These are phyloP conservation scores for Phytophthora podocarpi DNA, from an alignment of 352 stramenopile genomes.

Conservation along the genomic window DNA sequence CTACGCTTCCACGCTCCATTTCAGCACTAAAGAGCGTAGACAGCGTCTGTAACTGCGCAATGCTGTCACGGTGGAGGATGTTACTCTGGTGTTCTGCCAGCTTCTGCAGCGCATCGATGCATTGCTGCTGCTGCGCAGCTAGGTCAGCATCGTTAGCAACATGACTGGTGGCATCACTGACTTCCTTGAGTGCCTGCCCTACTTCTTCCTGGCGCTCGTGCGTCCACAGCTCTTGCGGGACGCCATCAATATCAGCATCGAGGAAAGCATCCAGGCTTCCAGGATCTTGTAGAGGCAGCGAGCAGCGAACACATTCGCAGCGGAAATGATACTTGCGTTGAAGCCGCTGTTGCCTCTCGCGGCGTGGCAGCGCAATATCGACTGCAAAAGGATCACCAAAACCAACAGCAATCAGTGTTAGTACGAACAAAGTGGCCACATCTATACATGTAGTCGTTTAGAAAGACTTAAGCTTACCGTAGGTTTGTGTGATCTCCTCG, in stretches of 20 bases:
- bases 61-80: constrained; percentile 50
- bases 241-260: constrained; percentile 54
- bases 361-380: constrained; percentile 57
- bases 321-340: constrained; percentile 68
- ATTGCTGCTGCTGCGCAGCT: constrained; percentile 26
- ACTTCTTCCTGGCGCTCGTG: constrained; percentile 35
- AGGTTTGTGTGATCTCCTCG: constrained; percentile 70
- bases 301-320: constrained; percentile 61
- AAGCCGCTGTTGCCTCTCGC: constrained; percentile 49
- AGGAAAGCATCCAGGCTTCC: constrained; percentile 47
- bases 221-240: constrained; percentile 44
- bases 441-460: neutral
- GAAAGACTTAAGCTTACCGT: constrained; percentile 39
- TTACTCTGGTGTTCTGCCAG: constrained; percentile 32
- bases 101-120: constrained; percentile 29
- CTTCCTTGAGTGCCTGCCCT: constrained; percentile 26
- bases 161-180: constrained; percentile 15
- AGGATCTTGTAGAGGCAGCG: constrained; percentile 29
- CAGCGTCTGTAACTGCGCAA: constrained; percentile 48
- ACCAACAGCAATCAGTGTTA: neutral
- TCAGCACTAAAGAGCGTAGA: constrained; percentile 61
- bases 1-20: constrained; percentile 43
- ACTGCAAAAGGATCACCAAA: constrained; percentile 37
- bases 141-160: constrained; percentile 1
- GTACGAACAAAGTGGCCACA: neutral